These are phyloP conservation scores for Avicennia marina DNA, from an alignment of 257 asterid genomes.

Conservation along the genomic window DNA sequence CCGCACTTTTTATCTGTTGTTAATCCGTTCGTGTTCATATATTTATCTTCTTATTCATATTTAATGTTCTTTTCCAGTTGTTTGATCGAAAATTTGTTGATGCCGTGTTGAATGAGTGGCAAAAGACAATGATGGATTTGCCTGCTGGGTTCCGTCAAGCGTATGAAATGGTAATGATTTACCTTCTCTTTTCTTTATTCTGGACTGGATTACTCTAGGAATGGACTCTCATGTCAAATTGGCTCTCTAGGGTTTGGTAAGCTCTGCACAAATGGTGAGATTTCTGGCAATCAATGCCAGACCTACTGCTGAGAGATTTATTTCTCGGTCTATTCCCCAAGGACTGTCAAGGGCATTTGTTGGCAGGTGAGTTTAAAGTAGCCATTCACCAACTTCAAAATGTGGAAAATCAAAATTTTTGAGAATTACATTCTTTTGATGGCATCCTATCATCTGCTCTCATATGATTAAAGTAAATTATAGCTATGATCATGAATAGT, in stretches of 20 bases:
- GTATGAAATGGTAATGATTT: constrained; percentile 76
- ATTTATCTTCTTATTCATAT: background rate
- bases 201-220: constrained; percentile 6
- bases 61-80: constrained; percentile 45
- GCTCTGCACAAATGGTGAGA: constrained; percentile 92
- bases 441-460: constrained; percentile 1
- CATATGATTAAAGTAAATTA: background rate
- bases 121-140: constrained; percentile 92
- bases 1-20: background rate
- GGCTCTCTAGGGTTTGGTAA: constrained; percentile 75
- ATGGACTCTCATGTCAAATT: constrained; percentile 25
- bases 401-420: background rate
- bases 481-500: background rate
- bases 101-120: constrained; percentile 97
- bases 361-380: constrained; percentile 61
- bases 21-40: background rate
- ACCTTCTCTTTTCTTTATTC: background rate
- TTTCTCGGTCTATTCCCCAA: constrained; percentile 81
- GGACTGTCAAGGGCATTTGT: constrained; percentile 85
- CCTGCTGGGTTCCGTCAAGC: constrained; percentile 99
- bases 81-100: constrained; percentile 91
- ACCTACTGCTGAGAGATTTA: constrained; percentile 81
- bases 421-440: constrained; percentile 1
- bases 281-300: constrained; percentile 85
- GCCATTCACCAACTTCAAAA: background rate